Base-by-base conservation (phyloP, 345 rosid species). In the Melaleuca quinquenervia region DNA sequence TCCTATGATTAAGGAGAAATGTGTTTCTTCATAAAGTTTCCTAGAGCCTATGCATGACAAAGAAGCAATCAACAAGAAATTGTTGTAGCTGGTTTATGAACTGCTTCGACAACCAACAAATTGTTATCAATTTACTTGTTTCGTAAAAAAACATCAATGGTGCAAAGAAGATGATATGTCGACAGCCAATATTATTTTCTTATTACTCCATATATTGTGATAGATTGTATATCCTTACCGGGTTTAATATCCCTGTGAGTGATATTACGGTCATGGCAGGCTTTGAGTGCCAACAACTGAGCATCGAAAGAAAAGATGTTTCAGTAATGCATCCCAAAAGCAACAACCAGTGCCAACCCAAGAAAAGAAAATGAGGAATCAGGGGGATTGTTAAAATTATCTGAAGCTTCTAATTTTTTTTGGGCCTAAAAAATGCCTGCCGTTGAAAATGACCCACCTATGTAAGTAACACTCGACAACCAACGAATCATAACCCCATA, bases 221-320 rank as follows among this genome's bases (percentile, higher is more conserved):
- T 13, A 70, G 7, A 70, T 70, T 1, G 5, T 12, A 82, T 15
- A 52, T 51, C 84, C 92, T 94, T 90, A 96, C 99, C 99, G 64
- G 98, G 99, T 91, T 96, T 96, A 84, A 96, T 93, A 89, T 96
- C 99, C 90, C 98, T 93, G 88, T 96, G 99, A 85, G 98, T 96
- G 90, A 96, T 94, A 88, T 95, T 95, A 86, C 96, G 98, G 82
- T 92, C 98, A 93, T 96, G 99, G 85, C 99, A 96, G 78, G 96
- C 92, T 92, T 96, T 95, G 82, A 96, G 90, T 15, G 94, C 99
- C 91, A 93, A 82, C 91, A 96, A 91, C 99, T 96, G 94, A 84
- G 51, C 87, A 86, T 84, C 12, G 22, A 91, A 64, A 83, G 84
- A 49, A 10, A 84, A 74, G 12, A 52, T 3, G 52, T 22, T 85